Evolutionary conservation across 2,329 filamentous ascomycete genomes (phyloP).

Genomic region (Microcyclosporella mali): DNA sequence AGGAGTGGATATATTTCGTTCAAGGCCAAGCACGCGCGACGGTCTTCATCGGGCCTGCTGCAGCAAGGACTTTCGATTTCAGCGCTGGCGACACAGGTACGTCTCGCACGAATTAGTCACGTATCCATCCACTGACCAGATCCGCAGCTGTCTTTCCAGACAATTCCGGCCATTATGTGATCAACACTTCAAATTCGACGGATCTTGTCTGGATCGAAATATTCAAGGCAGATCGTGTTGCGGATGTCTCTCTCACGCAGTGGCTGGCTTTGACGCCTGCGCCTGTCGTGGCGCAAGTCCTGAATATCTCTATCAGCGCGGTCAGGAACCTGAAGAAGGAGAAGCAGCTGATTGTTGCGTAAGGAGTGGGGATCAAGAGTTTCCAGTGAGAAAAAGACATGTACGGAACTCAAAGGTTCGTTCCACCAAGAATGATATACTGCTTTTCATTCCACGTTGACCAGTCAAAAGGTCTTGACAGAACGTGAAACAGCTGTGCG

Average conservation of each 20-base stretch:
- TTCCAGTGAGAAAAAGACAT: no score
- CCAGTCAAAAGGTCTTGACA: no score
- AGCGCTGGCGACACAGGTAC: slow-evolving; percentile 49
- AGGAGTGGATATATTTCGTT: slow-evolving; percentile 69
- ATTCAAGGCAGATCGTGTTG: slow-evolving; percentile 61
- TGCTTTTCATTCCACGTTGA: no score
- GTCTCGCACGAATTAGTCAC: neutral
- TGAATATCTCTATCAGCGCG: slow-evolving; percentile 9
- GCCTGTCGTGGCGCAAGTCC: slow-evolving; percentile 44
- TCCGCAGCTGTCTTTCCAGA: slow-evolving; percentile 59
- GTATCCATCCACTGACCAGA: no score
- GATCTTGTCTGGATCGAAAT: slow-evolving; percentile 64
- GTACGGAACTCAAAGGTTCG: no score
- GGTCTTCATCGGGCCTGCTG: slow-evolving; percentile 54
- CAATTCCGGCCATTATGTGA: slow-evolving; percentile 62
- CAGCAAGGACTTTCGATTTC: slow-evolving; percentile 62
- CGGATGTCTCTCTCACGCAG: slow-evolving; percentile 60
- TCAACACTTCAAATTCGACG: slow-evolving; percentile 59
- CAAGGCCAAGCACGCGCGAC: slow-evolving; percentile 55
- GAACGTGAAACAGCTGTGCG: no score
- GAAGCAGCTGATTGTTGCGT: slow-evolving; percentile 17
- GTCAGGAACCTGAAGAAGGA: slow-evolving; percentile 16
- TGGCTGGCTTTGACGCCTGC: slow-evolving; percentile 64
- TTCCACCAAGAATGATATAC: no score
- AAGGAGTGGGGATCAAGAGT: neutral